phyloP scores from a whole-genome alignment of 768 basidiomycete species.

The Lentinula edodes region DNA sequence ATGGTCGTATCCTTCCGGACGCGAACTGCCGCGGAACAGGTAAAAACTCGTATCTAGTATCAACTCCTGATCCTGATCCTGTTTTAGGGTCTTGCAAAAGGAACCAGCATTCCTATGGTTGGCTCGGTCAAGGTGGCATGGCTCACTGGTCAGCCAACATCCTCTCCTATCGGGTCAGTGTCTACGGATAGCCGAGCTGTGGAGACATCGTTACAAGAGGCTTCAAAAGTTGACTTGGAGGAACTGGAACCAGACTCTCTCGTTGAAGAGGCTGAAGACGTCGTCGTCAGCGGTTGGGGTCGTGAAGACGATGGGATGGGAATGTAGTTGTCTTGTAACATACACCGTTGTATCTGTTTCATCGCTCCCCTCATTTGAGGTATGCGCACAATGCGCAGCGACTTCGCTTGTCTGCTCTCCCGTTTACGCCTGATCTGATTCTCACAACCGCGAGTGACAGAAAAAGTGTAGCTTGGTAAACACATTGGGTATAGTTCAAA shows the following conservation, averaged over 20 bases:
- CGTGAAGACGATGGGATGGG: slow-evolving; percentile 73
- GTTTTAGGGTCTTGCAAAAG: slow-evolving; percentile 65
- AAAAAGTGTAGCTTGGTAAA: too few species aligned
- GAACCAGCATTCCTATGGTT: slow-evolving; percentile 56
- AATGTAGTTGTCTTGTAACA: slow-evolving; percentile 30
- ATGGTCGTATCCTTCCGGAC: slow-evolving; percentile 66
- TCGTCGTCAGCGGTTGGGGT: slow-evolving; percentile 67
- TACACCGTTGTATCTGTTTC: background rate
- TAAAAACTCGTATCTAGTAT: slow-evolving; percentile 21
- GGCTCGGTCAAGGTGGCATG: slow-evolving; percentile 66
- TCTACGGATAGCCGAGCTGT: background rate
- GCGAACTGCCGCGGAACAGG: slow-evolving; percentile 74
- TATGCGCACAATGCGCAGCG: background rate
- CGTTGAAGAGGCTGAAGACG: slow-evolving; percentile 51
- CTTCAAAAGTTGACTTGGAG: slow-evolving; percentile 13
- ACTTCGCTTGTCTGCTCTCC: background rate
- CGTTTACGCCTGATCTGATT: too few species aligned
- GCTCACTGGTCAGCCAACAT: slow-evolving; percentile 35
- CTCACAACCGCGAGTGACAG: too few species aligned
- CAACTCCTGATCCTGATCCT: background rate
- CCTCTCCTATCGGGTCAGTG: slow-evolving; percentile 9
- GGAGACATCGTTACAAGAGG: background rate
- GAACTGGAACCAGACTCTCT: slow-evolving; percentile 22
- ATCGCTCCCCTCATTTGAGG: background rate
- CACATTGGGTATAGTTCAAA: too few species aligned